phyloP scores from a whole-genome alignment of 2,329 filamentous ascomycete species.

The Apiospora pterosperma region DNA sequence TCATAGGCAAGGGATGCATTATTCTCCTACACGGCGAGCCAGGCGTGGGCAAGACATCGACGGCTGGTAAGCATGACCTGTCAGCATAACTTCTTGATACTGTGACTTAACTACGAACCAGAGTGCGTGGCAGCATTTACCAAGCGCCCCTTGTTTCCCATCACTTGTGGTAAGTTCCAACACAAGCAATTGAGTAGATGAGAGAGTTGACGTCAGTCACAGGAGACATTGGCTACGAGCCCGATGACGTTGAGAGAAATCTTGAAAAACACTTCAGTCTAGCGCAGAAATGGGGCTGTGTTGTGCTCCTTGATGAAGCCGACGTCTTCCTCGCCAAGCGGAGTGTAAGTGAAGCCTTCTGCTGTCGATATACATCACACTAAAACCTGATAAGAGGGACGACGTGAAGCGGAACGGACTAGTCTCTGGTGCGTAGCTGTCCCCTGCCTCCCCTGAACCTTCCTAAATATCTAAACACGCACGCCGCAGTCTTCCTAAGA shows the following conservation, averaged over 20 bases:
- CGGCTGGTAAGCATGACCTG: slow-evolving; percentile 3
- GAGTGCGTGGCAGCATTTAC: slow-evolving; percentile 8
- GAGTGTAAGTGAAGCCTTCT: neutral
- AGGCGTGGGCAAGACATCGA: slow-evolving; percentile 13
- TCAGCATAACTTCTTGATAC: neutral
- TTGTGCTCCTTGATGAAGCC: slow-evolving; percentile 1
- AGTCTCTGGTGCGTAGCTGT: neutral
- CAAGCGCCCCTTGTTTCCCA: slow-evolving; percentile 6
- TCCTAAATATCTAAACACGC: no score
- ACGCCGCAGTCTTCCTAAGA: neutral
- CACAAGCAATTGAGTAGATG: neutral
- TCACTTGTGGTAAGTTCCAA: slow-evolving; percentile 3
- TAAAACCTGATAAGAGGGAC: neutral
- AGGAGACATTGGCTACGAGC: slow-evolving; percentile 7
- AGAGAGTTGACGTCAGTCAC: neutral
- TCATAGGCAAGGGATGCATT: slow-evolving; percentile 27
- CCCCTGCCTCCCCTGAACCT: neutral
- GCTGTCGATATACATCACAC: neutral
- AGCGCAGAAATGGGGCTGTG: slow-evolving; percentile 2
- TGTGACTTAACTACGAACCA: neutral
- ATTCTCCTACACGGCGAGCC: slow-evolving; percentile 28
- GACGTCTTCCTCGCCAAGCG: neutral
- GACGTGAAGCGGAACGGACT: neutral
- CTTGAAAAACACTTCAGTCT: neutral
- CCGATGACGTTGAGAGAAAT: neutral